Base-by-base conservation (phyloP, 2,329 filamentous ascomycete genomes). In the Orbilia oligospora region DNA sequence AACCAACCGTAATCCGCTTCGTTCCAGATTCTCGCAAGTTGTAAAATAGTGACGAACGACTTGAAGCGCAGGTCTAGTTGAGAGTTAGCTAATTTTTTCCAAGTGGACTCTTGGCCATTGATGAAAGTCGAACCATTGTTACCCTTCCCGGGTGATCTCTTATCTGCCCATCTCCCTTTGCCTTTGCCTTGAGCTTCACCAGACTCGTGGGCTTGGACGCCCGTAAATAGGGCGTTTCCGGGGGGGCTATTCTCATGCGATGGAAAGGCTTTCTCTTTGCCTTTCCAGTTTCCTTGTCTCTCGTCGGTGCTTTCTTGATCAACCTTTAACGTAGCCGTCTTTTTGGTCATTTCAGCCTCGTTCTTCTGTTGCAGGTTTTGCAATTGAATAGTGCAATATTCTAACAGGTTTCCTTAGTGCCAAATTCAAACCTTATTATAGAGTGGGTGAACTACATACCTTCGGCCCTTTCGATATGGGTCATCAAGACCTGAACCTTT, bases 21-120 rank as follows among this genome's bases (percentile, higher is more conserved):
- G 16, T 78, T 24, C 75, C 75, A 78, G 8, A 78, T 20, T 0
- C 58, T 18, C 8, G 68, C 75, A 14, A 78, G 53, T 33, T 78
- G 67, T 22, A 78, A 33, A 3, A 72, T 24, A 0, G 53, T 56
- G 9, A 67, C 30, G 14, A 78, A 64, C 12, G 75, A 71, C 20
- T 30, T 38, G 9, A 2, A 8, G 18, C 14, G 12, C 33, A 16
- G 5, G 6, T 61, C 55, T 5, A 22, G 14, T 49, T 18, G 18
- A 1, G 20, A 8, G 5, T 36, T 36, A 18, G 27, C 38, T 6
- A 12, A 20, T 22, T 16, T 56, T 56, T 12, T 14, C 16, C 4
- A n/a, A 12, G 1, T 5, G 24, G 24, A n/a, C 1, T 30, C 27
- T 30, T 30, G 27, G 27, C 27, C 27, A 30, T 6, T 30, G 6